Percentiles rank a stretch among this genome's conserved stretches.
These are phyloP conservation scores for Picea glauca DNA, from an alignment of 75 land plant genomes.

Conservation along the genomic window DNA sequence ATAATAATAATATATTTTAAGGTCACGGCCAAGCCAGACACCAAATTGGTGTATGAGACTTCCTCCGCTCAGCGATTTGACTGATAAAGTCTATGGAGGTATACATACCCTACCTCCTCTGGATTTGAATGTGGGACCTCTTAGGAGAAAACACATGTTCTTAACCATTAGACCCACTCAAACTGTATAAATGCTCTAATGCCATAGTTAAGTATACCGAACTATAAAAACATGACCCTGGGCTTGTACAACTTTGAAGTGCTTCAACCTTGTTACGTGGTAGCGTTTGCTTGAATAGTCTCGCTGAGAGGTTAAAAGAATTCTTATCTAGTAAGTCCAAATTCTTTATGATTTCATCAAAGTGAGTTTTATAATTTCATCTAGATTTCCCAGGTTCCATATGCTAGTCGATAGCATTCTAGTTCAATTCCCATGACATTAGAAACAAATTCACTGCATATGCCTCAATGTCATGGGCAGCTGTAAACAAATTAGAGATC, in stretches of 20 bases:
- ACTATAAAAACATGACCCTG: neutral
- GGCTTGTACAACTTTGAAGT: neutral
- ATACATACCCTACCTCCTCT: too few relatives aligned
- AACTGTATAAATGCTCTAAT: too few relatives aligned
- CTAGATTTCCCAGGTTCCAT: neutral
- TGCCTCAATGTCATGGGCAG: neutral
- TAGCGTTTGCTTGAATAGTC: neutral
- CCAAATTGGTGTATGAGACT: too few relatives aligned
- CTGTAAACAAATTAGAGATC: neutral
- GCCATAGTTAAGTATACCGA: neutral
- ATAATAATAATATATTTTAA: too few relatives aligned
- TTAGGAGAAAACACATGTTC: too few relatives aligned
- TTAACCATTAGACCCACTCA: too few relatives aligned
- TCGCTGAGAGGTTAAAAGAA: neutral
- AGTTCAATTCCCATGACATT: neutral
- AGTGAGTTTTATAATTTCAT: neutral
- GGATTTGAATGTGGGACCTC: too few relatives aligned
- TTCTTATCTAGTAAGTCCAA: neutral
- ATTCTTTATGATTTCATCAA: neutral
- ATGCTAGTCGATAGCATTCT: conserved; percentile 1
- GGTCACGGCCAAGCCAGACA: too few relatives aligned
- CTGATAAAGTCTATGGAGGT: too few relatives aligned
- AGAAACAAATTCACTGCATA: neutral
- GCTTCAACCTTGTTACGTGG: neutral
- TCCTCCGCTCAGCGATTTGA: too few relatives aligned